Base-by-base conservation (phyloP, 768 basidiomycete genomes). In the Termitomyces sp. region DNA sequence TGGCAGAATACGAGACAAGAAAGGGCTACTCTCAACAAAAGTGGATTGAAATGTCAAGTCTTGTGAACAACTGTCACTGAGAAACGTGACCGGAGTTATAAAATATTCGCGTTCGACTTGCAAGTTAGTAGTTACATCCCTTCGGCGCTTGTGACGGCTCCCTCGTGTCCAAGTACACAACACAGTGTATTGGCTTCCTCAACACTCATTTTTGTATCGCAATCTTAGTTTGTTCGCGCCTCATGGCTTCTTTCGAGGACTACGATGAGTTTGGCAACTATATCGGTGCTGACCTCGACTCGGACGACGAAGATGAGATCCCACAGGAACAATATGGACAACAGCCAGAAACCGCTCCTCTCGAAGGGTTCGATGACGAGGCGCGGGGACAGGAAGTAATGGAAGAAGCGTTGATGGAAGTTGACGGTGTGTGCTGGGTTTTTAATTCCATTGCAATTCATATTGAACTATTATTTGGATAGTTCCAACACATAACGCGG, bases 221-320 rank as follows among this genome's bases (percentile, higher is more conserved):
- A 56, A 49, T 48, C 47, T 53, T 46, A 49, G 39, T 43, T 31
- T 29, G 22, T 22, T 25, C 27, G 49, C n/a, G 50, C 48, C n/a
- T n/a, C 27, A 76, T 77, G 75, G 75, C 78, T 57, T 80, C 79
- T 18, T 75, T 91, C 61, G 90, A 92, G 63, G 90, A 92, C 68
- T 92, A 92, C 64, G 90, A 92, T 64, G 91, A 98, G 74, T 96
- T 96, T 66, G 95, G 94, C 61, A 98, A 97, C 79, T 97, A 98
- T 73, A 95, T 98, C 68, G 95, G 94, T 57, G 93, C 85, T 23
- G 95, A 96, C 76, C 76, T 96, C 45, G 93, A 91, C 63, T 96
- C 94, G 32, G 94, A 96, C 65, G 88, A 90, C 48, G 83, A 82
- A 60, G 87, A 82, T 54, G 83, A 82, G 52, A 63, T 78, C 47